Conservation (phyloP, 1,139 yeast genomes). For the Candida neerlandica region DNA sequence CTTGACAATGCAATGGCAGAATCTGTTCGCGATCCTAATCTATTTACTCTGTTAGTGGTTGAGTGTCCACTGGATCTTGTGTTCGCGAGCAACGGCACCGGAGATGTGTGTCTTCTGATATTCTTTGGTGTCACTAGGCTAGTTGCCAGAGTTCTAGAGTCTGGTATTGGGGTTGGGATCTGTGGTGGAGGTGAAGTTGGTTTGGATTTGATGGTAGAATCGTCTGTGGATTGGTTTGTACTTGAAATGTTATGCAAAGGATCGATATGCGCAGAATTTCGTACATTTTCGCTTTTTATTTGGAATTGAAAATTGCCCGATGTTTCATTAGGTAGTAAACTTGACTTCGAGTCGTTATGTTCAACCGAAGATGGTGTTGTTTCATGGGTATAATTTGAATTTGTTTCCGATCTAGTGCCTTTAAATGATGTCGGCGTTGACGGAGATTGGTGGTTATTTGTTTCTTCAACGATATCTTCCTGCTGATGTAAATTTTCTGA, state of each 20-base stretch:
- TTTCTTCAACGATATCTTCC: conserved; percentile 2
- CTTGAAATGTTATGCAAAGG: conserved; percentile 9
- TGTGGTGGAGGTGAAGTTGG: not conserved
- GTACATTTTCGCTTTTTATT: conserved; percentile 2
- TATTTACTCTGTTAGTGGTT: not conserved
- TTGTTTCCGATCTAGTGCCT: conserved; percentile 17
- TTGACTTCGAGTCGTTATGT: conserved; percentile 11
- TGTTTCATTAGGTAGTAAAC: conserved; percentile 5
- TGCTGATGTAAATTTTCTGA: conserved; percentile 13
- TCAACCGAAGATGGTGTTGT: conserved; percentile 39
- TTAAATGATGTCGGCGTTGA: conserved; percentile 40
- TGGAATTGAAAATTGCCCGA: conserved; percentile 6
- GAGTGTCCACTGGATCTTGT: conserved; percentile 2
- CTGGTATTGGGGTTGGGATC: not conserved
- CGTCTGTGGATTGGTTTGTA: conserved; percentile 4
- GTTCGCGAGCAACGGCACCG: conserved; percentile 12
- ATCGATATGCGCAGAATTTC: conserved; percentile 13
- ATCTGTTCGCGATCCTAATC: conserved; percentile 13
- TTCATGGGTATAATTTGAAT: conserved; percentile 29
- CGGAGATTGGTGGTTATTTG: conserved; percentile 17
- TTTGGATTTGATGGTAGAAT: conserved; percentile 10
- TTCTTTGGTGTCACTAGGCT: conserved; percentile 10
- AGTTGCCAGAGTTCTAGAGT: not conserved
- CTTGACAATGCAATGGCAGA: conserved; percentile 18
- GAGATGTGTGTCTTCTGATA: conserved; percentile 28